phyloP scores from a whole-genome alignment of 148 eudicot species.

The Pouteria glomerata region DNA sequence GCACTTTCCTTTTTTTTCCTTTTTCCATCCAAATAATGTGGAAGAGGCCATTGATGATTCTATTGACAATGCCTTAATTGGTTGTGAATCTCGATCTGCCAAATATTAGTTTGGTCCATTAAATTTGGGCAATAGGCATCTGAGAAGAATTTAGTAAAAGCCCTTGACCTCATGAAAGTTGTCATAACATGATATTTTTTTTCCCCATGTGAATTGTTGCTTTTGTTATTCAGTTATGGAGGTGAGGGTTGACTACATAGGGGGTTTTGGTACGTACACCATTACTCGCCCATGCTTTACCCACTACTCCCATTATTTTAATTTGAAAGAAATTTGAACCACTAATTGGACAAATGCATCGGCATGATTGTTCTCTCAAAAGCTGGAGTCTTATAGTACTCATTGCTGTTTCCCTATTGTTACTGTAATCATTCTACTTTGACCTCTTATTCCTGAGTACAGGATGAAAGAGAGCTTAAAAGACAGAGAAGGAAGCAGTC shows the following conservation, averaged over 20 bases:
- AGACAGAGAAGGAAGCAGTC: slow-evolving; percentile 91
- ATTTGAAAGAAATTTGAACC: too few relatives aligned
- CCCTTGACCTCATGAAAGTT: background rate
- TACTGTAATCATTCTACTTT: background rate
- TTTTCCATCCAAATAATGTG: background rate
- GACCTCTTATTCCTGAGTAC: slow-evolving; percentile 9
- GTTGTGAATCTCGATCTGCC: background rate
- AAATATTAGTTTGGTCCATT: background rate
- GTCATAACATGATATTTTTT: background rate
- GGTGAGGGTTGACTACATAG: background rate
- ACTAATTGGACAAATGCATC: background rate
- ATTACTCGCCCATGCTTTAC: background rate
- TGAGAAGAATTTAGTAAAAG: background rate
- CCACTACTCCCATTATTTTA: background rate
- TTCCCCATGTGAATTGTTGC: background rate
- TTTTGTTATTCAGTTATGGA: background rate
- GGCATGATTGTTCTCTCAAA: background rate
- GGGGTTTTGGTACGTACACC: background rate
- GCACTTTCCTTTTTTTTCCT: background rate
- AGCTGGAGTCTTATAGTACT: background rate
- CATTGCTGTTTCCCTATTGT: background rate
- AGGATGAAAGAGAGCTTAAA: slow-evolving; percentile 96
- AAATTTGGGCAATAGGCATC: background rate
- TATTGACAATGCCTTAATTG: background rate
- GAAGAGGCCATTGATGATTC: background rate